Evolutionary conservation across 305 asterid genomes (phyloP), one percentile per base, ranked within the genome.

Genomic region (Nicotiana rustica): DNA sequence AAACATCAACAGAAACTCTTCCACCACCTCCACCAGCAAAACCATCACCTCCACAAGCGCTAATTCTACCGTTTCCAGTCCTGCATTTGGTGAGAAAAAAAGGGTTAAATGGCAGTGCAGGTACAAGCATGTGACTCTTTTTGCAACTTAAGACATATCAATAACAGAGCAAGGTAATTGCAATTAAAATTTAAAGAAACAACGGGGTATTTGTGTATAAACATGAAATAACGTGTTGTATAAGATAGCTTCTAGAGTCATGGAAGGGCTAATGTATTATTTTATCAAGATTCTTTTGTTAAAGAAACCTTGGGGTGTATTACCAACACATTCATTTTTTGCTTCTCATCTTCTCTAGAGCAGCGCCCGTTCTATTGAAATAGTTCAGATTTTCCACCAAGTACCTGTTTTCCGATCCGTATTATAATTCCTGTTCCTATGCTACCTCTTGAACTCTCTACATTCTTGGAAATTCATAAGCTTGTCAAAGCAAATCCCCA

Each of bases 1-100:
- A 95, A 83, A 97, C 92, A 87, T 97, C 95, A 64, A 94, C 91
- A 17, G 99, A 89, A 85, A 97, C 87, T 89, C 99, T 93, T 84
- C 99, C 99, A 82, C 96, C 99, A 78, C 99, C 98, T 61, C 99
- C 99, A 68, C 99, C 99, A 83, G 93, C 98, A 86, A 90, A 95
- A 83, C 99, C 99, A 83, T 83, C 86, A 86, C 99, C 99, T 68
- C 99, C 99, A 84, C 95, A 93, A 57, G 99, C 99, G 88, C 97
- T 93, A 78, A 97, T 89, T 25, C 81, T 88, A 81, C 99, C 99
- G 82, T 60, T 86, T 88, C 99, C 99, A 86, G 82, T 90, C 99
- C 99, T 97, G 97, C 92, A 90, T 83, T 84, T 90, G 75, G 85
- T 85, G 84, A 83, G 75, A 85, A 88, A 75, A 31, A 66, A 33